phyloP scores from a whole-genome alignment of 2,329 filamentous ascomycete genomes.

The Aspergillus felis region DNA sequence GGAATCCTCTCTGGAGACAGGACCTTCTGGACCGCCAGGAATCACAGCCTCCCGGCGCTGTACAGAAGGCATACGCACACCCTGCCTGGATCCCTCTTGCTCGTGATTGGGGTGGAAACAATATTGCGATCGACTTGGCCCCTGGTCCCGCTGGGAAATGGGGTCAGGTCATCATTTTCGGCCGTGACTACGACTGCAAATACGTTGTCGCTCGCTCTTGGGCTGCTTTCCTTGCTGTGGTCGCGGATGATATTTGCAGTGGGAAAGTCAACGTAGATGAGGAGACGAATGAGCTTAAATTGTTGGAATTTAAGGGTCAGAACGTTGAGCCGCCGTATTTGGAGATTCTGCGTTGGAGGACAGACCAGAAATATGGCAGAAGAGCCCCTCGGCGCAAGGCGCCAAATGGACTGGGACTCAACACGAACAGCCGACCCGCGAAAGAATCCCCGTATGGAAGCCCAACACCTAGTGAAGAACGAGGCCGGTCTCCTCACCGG shows the following conservation, averaged over 20 bases:
- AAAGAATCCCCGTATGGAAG: constrained; percentile 54
- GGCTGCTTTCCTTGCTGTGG: constrained; percentile 76
- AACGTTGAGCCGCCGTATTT: constrained; percentile 91
- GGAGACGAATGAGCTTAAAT: constrained; percentile 83
- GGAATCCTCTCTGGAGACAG: constrained; percentile 72
- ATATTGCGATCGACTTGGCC: constrained; percentile 86
- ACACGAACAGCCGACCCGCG: constrained; percentile 44
- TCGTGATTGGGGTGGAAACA: constrained; percentile 98
- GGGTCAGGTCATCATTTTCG: constrained; percentile 96
- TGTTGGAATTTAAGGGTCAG: constrained; percentile 84
- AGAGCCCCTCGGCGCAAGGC: constrained; percentile 49
- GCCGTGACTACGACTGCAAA: constrained; percentile 97
- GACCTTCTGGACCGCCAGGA: constrained; percentile 81
- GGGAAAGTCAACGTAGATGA: constrained; percentile 92
- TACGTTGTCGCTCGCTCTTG: constrained; percentile 93
- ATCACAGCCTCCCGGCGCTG: constrained; percentile 77
- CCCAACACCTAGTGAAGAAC: constrained; percentile 43
- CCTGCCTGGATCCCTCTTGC: constrained; percentile 93
- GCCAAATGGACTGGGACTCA: constrained; percentile 50
- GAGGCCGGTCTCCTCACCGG: constrained; percentile 47
- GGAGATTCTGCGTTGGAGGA: constrained; percentile 90
- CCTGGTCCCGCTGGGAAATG: constrained; percentile 86
- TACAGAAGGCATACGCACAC: constrained; percentile 91
- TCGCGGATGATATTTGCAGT: constrained; percentile 86
- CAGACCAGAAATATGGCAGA: constrained; percentile 88